phyloP scores from a whole-genome alignment of 106 monocot species.

The Allium cepa region DNA sequence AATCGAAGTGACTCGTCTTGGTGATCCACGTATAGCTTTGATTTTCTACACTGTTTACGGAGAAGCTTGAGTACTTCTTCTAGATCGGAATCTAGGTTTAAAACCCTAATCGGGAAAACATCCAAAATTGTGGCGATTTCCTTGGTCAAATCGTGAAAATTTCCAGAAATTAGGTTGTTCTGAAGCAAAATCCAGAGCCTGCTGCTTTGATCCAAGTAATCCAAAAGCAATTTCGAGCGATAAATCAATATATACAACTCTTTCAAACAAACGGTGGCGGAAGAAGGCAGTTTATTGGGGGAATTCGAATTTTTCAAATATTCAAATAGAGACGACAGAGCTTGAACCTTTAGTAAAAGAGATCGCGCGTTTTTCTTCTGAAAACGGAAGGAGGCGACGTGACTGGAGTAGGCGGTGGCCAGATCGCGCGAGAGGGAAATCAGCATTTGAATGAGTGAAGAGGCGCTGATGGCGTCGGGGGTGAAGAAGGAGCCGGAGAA shows the following conservation, averaged over 20 bases:
- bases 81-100: conserved; percentile 36
- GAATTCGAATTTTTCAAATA: conserved; percentile 5
- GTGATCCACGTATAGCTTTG: conserved; percentile 32
- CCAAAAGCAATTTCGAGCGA: conserved; percentile 50
- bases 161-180: conserved; percentile 41
- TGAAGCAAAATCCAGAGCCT: conserved; percentile 61
- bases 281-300: conserved; percentile 11
- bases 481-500: conserved; percentile 55
- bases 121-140: conserved; percentile 80
- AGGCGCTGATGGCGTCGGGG: conserved; percentile 36
- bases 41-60: conserved; percentile 19
- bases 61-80: conserved; percentile 50
- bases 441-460: conserved; percentile 37
- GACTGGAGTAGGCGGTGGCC: conserved; percentile 9
- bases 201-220: conserved; percentile 60
- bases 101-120: conserved; percentile 46
- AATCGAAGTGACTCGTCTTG: conserved; percentile 40
- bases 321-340: conserved; percentile 43
- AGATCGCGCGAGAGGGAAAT: conserved; percentile 20
- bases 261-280: conserved; percentile 49
- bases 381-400: conserved; percentile 9
- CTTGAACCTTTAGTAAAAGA: conserved; percentile 31
- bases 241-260: conserved; percentile 81
- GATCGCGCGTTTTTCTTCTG: conserved; percentile 42
- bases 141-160: conserved; percentile 62